Base-by-base conservation (phyloP, 352 stramenopile species). In the Hyphochytrium catenoides region DNA sequence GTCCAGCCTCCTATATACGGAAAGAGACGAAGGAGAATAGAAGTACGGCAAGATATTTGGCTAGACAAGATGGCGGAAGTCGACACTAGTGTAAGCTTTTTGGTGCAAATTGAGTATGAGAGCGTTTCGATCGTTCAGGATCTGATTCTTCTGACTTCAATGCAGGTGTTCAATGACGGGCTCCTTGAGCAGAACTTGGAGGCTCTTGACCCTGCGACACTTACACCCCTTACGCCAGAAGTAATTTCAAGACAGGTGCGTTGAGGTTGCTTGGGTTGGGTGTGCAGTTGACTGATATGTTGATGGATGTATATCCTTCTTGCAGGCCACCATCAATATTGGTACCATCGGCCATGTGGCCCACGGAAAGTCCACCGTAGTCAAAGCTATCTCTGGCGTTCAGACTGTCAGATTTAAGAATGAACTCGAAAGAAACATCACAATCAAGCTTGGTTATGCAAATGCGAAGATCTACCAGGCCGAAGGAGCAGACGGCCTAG, bases 371-470 rank as follows among this genome's bases (percentile, higher is more conserved):
- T 92, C 73, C 34, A 99, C 93, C 26, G 90, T 99, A 33, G 92
- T 99, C 25, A 98, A 98, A 60, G 86, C 91, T 34, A 97, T 99
- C 43, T 97, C 85, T 33, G 92, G 93, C 44, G 91, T 99, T n/a
- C 85, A 95, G 61, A 94, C 85, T 3, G 82, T 95, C 32, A 81
- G 82, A 22, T 95, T 94, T 55, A 95, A 95, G 62, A 98, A 97
- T 59, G 92, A 99, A 56, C 58, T 99, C 46, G 90, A 96, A 57
- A 81, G 91, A 51, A 99, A 99, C 69, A 99, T 99, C 57, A 99
- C 93, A 38, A 99, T 99, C 68, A 99, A 99, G 66, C 67, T 99
- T n/a, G 92, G 93, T 38, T 99, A 99, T 56, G 92, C 93, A 38
- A 99, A 99, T 57, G 93, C 92, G 34, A 99, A 99, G 67, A 97